Evolutionary conservation across 2,329 filamentous ascomycete species (phyloP), one percentile per base, ranked within the genome.

Genomic region (Knoxdaviesia proteae): DNA sequence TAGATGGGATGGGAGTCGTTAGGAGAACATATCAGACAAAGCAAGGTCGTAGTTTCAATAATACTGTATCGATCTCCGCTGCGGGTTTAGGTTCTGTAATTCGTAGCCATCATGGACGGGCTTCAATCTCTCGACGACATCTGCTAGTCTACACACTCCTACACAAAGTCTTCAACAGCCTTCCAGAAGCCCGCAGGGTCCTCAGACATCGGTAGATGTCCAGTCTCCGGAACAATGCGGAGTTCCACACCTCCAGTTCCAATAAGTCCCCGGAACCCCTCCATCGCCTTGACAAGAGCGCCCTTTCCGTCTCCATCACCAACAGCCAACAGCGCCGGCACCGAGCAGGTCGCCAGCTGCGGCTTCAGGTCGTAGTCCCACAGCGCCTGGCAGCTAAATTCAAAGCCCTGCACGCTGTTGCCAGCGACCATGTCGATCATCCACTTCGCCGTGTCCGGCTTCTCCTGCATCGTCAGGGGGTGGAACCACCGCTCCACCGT

Each of bases 191-290:
- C 74, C 44, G 64, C 59, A 0, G 81, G 77, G 49, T 74, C 70
- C 59, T 92, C 84, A 40, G 76, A 76, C 82, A 92, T 92, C 0
- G 84, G 84, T 52, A 93, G 58, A 61, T 93, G 84, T 0, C 84
- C 84, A 0, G 83, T 75, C 6, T 68, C 62, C 0, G 80, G 71
- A 7, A 92, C 70, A 45, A 80, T 58, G 54, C 68, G 73, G 49
- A 86, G 67, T 45, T 72, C 66, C 0, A 68, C 69, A 0, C 69
- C 71, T 0, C 57, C 54, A 7, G 61, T 56, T 0, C 78, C 77
- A 37, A 84, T 56, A 11, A 61, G 55, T 0, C 58, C 65, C 43
- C 67, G 73, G 68, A 87, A 84, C 9, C 74, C 74, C 43, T 78
- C 74, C 83, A 93, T 92, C 4, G 78, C 80, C 61, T 77, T 76